These are phyloP conservation scores for Linderniella brevidens DNA, from an alignment of 257 asterid genomes.

Conservation along the genomic window DNA sequence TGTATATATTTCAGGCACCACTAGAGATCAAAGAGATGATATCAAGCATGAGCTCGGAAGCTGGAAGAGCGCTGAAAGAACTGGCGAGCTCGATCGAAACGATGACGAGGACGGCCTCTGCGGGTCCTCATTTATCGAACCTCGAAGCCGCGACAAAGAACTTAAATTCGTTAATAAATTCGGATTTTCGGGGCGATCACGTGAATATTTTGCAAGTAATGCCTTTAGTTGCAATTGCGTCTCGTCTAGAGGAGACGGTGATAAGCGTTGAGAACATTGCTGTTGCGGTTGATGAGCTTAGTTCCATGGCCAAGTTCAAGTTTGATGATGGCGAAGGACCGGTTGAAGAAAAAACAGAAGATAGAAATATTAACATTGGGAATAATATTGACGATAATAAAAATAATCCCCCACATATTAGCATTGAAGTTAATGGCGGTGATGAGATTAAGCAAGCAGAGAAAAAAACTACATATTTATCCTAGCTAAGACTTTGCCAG, in stretches of 20 bases:
- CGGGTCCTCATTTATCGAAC: slow-evolving; percentile 18
- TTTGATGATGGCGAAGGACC: slow-evolving; percentile 5
- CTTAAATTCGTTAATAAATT: slow-evolving; percentile 30
- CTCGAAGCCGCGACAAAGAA: slow-evolving; percentile 25
- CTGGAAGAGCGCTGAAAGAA: slow-evolving; percentile 47
- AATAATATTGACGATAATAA: too few species aligned
- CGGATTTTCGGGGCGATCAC: slow-evolving; percentile 20
- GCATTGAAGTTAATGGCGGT: too few species aligned
- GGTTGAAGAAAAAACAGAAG: not conserved
- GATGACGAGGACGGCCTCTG: slow-evolving; percentile 28
- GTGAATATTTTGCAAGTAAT: slow-evolving; percentile 22
- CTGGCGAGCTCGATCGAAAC: slow-evolving; percentile 28
- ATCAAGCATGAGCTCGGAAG: slow-evolving; percentile 36
- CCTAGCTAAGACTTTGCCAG: too few species aligned
- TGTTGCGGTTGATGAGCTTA: slow-evolving; percentile 42
- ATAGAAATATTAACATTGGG: too few species aligned
- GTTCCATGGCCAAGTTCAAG: slow-evolving; percentile 39
- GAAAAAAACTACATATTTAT: too few species aligned
- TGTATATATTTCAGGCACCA: slow-evolving; percentile 24
- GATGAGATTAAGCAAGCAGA: too few species aligned
- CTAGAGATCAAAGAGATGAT: slow-evolving; percentile 19
- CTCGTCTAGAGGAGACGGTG: slow-evolving; percentile 37
- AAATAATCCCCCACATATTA: too few species aligned
- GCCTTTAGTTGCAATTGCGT: slow-evolving; percentile 37
- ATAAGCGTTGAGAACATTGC: slow-evolving; percentile 27